Base-by-base conservation (phyloP, 1,284 basidiomycete genomes). In the Malassezia obtusa region DNA sequence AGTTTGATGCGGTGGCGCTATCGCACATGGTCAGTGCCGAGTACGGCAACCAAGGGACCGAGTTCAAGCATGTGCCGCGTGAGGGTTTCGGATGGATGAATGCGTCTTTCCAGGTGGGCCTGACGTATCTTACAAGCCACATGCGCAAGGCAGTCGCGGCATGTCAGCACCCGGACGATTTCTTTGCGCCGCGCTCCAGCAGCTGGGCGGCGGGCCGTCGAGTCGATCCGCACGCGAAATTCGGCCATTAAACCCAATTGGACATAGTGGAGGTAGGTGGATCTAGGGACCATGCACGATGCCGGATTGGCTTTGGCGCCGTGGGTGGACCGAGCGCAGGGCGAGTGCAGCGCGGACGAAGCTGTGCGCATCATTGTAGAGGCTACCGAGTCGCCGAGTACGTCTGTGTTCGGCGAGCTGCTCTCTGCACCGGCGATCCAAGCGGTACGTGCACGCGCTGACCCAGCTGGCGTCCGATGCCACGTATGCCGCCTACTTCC, bases 31-130 rank as follows among this genome's bases (percentile, higher is more conserved):
- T 98, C 4, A 90, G 92, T 69, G 92, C 92, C 39, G 92, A 98
- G 77, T 96, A 96, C 74, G 94, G 92, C 12, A 98, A 96, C 76
- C 92, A 98, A 76, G 92, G 92, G 49, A 80, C 91, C 64, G 90
- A 95, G 77, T 96, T 96, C 78, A 88, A 89, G 45, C 73, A 60
- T 39, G 68, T 95, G 31, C 89, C 89, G 46, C 81, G 89, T 21
- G 92, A 96, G 77, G 92, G 92, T 49, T 98, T 98, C 68, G 92
- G 92, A 4, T 73, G 79, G 85, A 76, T 72, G 59, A 77, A 77
- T 51, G 86, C 91, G 1, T 62, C 58, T 31, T 73, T 66, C 87
- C 89, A 51, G 89, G 90, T 77, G 46, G 92, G 92, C 22, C 76
- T 96, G 33, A 86, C 89, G n/a, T 92, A 91, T 81, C 77, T 98